Base-by-base conservation (phyloP, 805 yeast species). In the Saccharomycopsis microspora region DNA sequence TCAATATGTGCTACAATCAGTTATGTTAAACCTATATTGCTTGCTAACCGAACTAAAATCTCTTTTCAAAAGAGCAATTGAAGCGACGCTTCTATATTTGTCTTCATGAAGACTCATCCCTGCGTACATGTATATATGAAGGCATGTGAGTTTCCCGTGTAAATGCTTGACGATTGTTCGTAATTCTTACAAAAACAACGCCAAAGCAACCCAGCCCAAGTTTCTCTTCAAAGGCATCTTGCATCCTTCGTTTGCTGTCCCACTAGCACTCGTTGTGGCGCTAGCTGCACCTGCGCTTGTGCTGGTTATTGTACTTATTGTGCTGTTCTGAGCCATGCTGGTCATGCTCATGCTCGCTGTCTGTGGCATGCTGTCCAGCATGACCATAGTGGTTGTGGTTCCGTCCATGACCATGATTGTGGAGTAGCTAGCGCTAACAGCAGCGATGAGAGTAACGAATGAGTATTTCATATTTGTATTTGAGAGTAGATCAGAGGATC, bases 401-500 rank as follows among this genome's bases (percentile, higher is more conserved):
- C 45, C 45, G 19, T 43, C 30, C 45, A 43, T 43, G n/a, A 32
- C 8, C 45, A 35, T 43, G 5, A 41, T 43, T 8, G 45, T 35
- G 5, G 27, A 34, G 32, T 43, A 43, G 10, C n/a, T n/a, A 10
- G 11, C 40, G 5, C 41, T 33, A 2, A 27, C 45, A 6, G 45
- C 45, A 34, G 30, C 30, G 19, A 34, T 41, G 7, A 42, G 39
- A 27, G 30, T 11, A 5, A 33, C 30, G 31, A 19, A 11, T 11
- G 39, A 3, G 27, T 11, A 8, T 19, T 19, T 19, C 19, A 19
- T 19, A 19, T 1, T 19, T 19, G 19, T 19, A 19, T 19, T 19
- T 19, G 19, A 19, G 19, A 19, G 19, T 19, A 2, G 19, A 19
- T 19, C 19, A 19, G 19, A 19, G 19, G 19, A 19, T 19, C 19